Evolutionary conservation across 306 rosid genomes (phyloP), one percentile per base, ranked within the genome.

Genomic region (Phaseolus lunatus): DNA sequence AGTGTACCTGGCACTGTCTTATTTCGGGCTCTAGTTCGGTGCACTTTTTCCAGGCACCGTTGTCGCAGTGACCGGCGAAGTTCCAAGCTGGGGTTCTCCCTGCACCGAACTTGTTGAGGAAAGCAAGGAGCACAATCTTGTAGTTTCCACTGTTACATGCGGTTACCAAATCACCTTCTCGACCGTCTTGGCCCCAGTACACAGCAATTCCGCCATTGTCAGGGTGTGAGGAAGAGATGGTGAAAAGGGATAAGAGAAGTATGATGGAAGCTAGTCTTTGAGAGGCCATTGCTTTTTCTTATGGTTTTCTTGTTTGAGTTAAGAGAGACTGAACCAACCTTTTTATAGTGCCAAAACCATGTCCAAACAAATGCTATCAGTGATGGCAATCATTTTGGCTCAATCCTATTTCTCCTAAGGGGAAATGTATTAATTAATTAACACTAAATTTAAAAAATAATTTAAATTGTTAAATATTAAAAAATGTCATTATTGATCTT

Each of bases 1-100:
- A 29, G 33, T 31, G 6, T 39, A 9, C 47, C 61, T 53, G 61
- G 12, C 57, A 53, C 15, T 53, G 1, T 53, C 20, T 53, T 19
- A 53, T 53, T 10, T 53, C 27, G 7, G 26, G 0, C 29, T 53
- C 61, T 9, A 53, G 29, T 22, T 53, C 61, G 1, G 27, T 19
- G 61, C 61, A 53, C 6, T 12, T 24, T 5, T 23, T 56, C n/a
- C 0, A 1, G n/a, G 63, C 31, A 12, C 63, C 63, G 5, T 23
- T 56, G 33, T 56, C 80, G 31, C 94, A 90, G 35, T 87, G 92
- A 16, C 85, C 86, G 0, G 90, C 84, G 8, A 90, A 80, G 82
- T 90, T 86, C 85, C 85, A 72, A 2, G 1, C 16, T 7, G 67
- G 58, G 13, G 8, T 7, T 18, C 45, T 33, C 4, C 84, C 86